These are phyloP conservation scores for Pyrrhoderma noxium DNA, from an alignment of 1,284 basidiomycete genomes.

Conservation along the genomic window DNA sequence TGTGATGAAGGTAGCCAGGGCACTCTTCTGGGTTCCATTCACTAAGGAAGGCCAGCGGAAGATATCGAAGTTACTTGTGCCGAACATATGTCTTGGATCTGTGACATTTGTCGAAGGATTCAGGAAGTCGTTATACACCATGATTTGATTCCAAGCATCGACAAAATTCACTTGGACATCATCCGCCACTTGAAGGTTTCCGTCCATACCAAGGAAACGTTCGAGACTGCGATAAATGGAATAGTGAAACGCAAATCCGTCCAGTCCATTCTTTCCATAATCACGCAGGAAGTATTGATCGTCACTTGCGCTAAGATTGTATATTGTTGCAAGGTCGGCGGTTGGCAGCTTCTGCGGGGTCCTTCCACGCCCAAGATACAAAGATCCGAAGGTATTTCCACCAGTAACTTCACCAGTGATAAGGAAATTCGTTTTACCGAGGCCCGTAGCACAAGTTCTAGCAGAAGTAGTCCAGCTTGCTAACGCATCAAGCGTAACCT, in stretches of 20 bases:
- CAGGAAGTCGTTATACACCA: conserved; percentile 79
- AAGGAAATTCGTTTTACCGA: conserved; percentile 82
- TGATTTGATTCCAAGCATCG: conserved; percentile 84
- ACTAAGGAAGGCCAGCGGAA: conserved; percentile 86
- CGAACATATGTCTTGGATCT: conserved; percentile 85
- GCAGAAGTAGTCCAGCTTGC: conserved; percentile 69
- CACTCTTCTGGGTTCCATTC: conserved; percentile 73
- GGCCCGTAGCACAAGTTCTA: conserved; percentile 58
- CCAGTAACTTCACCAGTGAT: conserved; percentile 92
- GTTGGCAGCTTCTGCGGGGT: conserved; percentile 60
- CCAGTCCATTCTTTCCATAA: conserved; percentile 53
- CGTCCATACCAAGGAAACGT: conserved; percentile 89
- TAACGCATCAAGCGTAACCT: conserved; percentile 78
- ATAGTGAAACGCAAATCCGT: conserved; percentile 84
- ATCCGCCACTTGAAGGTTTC: conserved; percentile 81
- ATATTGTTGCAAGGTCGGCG: conserved; percentile 56
- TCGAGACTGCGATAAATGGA: conserved; percentile 80
- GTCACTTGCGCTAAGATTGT: conserved; percentile 52
- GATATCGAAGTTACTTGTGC: conserved; percentile 87
- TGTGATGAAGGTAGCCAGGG: conserved; percentile 71
- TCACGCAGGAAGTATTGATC: conserved; percentile 76
- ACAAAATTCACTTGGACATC: conserved; percentile 78
- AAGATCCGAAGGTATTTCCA: conserved; percentile 81
- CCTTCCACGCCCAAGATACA: conserved; percentile 85
- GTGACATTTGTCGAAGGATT: conserved; percentile 59